Conservation (phyloP, 192 early-diverging fungal genomes). For the Mortierella claussenii region DNA sequence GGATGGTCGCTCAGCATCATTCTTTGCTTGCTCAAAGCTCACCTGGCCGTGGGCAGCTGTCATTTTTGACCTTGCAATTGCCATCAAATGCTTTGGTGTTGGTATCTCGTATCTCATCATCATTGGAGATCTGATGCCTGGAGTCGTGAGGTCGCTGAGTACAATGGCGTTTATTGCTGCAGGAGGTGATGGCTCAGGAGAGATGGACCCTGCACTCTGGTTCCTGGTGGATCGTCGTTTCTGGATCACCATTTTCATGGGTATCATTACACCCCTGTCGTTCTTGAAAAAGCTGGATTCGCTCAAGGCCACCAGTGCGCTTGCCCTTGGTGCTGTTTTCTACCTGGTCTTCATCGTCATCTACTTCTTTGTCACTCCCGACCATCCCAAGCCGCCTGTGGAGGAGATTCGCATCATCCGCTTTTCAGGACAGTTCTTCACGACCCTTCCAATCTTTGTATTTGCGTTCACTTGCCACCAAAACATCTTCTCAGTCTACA, state of each 20-base stretch:
- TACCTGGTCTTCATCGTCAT: slow-evolving; percentile 91
- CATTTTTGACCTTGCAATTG: slow-evolving; percentile 95
- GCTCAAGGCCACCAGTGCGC: slow-evolving; percentile 86
- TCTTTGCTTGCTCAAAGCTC: slow-evolving; percentile 89
- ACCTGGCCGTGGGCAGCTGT: slow-evolving; percentile 92
- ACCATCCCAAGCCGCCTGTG: slow-evolving; percentile 63
- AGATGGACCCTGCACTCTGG: slow-evolving; percentile 23
- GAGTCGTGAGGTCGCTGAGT: slow-evolving; percentile 60
- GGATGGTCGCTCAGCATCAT: slow-evolving; percentile 82
- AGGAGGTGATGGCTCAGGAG: slow-evolving; percentile 42
- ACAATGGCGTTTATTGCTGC: slow-evolving; percentile 39
- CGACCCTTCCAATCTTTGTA: slow-evolving; percentile 93
- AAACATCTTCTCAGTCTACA: slow-evolving; percentile 97
- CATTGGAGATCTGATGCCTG: slow-evolving; percentile 92
- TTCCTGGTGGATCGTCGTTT: slow-evolving; percentile 73
- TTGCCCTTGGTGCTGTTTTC: slow-evolving; percentile 86
- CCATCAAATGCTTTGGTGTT: slow-evolving; percentile 99
- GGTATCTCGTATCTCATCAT: slow-evolving; percentile 95
- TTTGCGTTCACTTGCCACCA: slow-evolving; percentile 99
- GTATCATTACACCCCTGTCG: slow-evolving; percentile 77
- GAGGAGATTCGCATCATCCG: slow-evolving; percentile 70
- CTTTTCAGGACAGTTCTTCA: slow-evolving; percentile 73
- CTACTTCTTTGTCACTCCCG: slow-evolving; percentile 73
- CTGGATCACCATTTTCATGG: slow-evolving; percentile 88
- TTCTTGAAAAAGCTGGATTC: slow-evolving; percentile 90